phyloP scores from a whole-genome alignment of 345 rosid species.

The Nasturtium officinale region DNA sequence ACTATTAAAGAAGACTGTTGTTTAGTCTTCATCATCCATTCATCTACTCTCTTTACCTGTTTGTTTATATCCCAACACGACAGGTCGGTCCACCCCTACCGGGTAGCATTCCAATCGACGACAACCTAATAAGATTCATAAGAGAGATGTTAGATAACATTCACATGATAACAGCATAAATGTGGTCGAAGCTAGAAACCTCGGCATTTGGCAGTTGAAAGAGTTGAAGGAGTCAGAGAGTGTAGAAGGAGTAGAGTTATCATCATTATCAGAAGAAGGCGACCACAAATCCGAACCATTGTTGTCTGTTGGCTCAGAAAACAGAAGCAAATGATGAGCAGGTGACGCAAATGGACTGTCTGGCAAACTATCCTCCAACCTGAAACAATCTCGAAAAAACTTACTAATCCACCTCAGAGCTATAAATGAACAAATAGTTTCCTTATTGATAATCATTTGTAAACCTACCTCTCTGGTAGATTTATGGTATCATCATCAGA shows the following conservation, averaged over 20 bases:
- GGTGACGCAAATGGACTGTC: slow-evolving; percentile 43
- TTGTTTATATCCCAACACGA: slow-evolving; percentile 81
- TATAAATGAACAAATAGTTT: background rate
- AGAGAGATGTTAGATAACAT: slow-evolving; percentile 17
- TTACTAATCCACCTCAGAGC: slow-evolving; percentile 6
- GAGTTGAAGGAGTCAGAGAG: slow-evolving; percentile 48
- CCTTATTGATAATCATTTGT: background rate
- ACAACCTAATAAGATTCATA: slow-evolving; percentile 41
- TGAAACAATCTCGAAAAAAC: background rate
- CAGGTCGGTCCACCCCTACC: slow-evolving; percentile 82
- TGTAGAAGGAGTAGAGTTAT: slow-evolving; percentile 46
- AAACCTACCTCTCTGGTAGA: slow-evolving; percentile 43
- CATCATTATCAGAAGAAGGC: slow-evolving; percentile 47
- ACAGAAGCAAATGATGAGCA: slow-evolving; percentile 41
- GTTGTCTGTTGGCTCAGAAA: slow-evolving; percentile 41
- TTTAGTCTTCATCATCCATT: slow-evolving; percentile 9
- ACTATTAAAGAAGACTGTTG: slow-evolving; percentile 9
- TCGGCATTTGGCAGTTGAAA: slow-evolving; percentile 79
- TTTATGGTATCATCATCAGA: slow-evolving; percentile 43
- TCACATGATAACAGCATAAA: slow-evolving; percentile 4
- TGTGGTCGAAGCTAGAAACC: slow-evolving; percentile 46
- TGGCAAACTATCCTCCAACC: slow-evolving; percentile 48
- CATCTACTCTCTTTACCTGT: slow-evolving; percentile 31
- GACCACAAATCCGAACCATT: slow-evolving; percentile 43
- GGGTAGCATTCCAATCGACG: slow-evolving; percentile 61